Conservation (phyloP, 176 grass and related monocot genomes). For the Saccharum spontaneum region DNA sequence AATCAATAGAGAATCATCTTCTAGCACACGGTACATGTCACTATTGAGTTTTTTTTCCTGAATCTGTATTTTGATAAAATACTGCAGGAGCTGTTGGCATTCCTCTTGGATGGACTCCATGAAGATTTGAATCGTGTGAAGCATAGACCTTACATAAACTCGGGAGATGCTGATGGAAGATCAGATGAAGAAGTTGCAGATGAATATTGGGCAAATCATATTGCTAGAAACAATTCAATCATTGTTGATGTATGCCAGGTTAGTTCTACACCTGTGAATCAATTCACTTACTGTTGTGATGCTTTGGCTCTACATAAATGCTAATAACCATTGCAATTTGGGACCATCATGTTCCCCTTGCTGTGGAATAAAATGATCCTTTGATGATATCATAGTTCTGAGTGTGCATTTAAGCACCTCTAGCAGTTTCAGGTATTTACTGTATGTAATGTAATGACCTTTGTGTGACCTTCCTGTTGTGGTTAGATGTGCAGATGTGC, state of each 20-base stretch:
- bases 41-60: neutral
- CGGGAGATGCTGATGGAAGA: conserved; percentile 88
- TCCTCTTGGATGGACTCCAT: conserved; percentile 95
- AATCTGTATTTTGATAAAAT: conserved; percentile 28
- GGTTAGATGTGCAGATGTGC: neutral
- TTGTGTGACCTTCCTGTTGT: neutral
- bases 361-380: neutral
- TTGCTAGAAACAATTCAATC: conserved; percentile 97
- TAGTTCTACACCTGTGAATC: conserved; percentile 4
- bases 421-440: neutral
- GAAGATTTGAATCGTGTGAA: conserved; percentile 99
- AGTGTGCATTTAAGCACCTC: neutral
- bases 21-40: neutral
- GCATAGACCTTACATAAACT: conserved; percentile 87
- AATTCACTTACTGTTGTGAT: neutral
- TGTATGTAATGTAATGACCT: neutral
- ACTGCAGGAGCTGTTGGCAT: conserved; percentile 86
- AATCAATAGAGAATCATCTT: no score
- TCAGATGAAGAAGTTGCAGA: conserved; percentile 97
- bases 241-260: conserved; percentile 99
- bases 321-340: neutral
- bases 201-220: conserved; percentile 98
- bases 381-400: neutral
- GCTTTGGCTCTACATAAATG: neutral
- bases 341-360: conserved; percentile 17